phyloP scores from a whole-genome alignment of 1,284 basidiomycete species.

The Phaffia rhodozyma region DNA sequence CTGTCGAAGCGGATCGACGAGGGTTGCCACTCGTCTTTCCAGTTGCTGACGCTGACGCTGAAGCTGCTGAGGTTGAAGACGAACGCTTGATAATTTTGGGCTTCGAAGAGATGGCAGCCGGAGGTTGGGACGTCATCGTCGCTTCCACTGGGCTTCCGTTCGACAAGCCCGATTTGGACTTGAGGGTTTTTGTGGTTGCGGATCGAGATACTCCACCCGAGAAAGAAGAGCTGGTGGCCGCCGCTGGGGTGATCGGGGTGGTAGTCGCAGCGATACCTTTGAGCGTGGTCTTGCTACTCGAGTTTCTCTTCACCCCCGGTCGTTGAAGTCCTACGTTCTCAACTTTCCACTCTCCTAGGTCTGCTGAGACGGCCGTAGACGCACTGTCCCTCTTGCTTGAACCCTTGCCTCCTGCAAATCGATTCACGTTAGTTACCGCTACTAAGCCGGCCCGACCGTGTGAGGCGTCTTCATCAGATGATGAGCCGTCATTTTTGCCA shows the following conservation, averaged over 20 bases:
- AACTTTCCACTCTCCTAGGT: conserved; percentile 3
- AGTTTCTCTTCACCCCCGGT: conserved; percentile 14
- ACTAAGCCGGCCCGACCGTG: conserved; percentile 4
- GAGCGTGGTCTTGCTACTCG: conserved; percentile 13
- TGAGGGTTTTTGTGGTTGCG: too few relatives aligned
- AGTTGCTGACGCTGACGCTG: too few relatives aligned
- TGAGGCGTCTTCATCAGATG: conserved; percentile 9
- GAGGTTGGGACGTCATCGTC: not conserved
- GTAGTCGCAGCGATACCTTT: conserved; percentile 3
- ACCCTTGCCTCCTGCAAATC: not conserved
- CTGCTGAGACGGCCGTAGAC: not conserved
- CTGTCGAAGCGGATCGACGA: conserved; percentile 1
- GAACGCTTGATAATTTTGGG: too few relatives aligned
- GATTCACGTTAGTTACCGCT: conserved; percentile 15
- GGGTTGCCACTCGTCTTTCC: too few relatives aligned
- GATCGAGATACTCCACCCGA: too few relatives aligned
- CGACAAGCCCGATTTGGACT: too few relatives aligned
- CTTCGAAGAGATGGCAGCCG: conserved; percentile 3
- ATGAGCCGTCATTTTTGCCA: not conserved
- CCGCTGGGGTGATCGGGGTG: not conserved
- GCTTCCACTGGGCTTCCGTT: too few relatives aligned
- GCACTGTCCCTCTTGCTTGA: conserved; percentile 3
- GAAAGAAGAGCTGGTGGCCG: not conserved
- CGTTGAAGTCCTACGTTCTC: conserved; percentile 8
- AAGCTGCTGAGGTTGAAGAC: too few relatives aligned